These are phyloP conservation scores for Dactylella cylindrospora DNA, from an alignment of 2,329 filamentous ascomycete genomes.

Conservation along the genomic window DNA sequence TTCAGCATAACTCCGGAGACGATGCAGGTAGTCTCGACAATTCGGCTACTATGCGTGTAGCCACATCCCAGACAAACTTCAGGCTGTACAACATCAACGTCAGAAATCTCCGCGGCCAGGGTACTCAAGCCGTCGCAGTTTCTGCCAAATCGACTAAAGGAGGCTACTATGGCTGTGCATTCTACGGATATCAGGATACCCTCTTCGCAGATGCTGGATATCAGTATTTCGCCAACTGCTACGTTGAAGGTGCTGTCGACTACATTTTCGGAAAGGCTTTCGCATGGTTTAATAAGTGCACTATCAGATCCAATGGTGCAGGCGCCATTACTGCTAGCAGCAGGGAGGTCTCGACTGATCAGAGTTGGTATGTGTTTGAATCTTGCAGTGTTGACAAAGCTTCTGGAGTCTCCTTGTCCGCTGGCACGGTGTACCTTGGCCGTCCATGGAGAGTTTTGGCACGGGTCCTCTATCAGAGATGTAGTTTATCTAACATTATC, in stretches of 20 bases:
- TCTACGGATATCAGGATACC: constrained; percentile 59
- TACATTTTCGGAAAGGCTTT: constrained; percentile 54
- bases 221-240: constrained; percentile 56
- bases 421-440: constrained; percentile 56
- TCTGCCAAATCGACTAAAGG: constrained; percentile 53
- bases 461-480: constrained; percentile 57
- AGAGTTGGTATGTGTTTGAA: constrained; percentile 57
- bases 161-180: constrained; percentile 56
- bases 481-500: constrained; percentile 6
- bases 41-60: constrained; percentile 50
- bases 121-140: constrained; percentile 57
- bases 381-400: constrained; percentile 54
- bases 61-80: constrained; percentile 47
- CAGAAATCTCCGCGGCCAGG: constrained; percentile 56
- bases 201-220: constrained; percentile 55
- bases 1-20: constrained; percentile 50
- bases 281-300: constrained; percentile 50
- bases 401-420: constrained; percentile 51
- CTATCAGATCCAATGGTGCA: constrained; percentile 48
- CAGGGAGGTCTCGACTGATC: constrained; percentile 51
- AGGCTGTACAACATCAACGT: constrained; percentile 54
- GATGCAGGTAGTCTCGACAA: constrained; percentile 50
- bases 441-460: constrained; percentile 57
- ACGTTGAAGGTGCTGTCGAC: constrained; percentile 58
- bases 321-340: constrained; percentile 53